Evolutionary conservation across 2,329 filamentous ascomycete genomes (phyloP), one percentile per base, ranked within the genome.

Genomic region (Biscogniauxia sp.): DNA sequence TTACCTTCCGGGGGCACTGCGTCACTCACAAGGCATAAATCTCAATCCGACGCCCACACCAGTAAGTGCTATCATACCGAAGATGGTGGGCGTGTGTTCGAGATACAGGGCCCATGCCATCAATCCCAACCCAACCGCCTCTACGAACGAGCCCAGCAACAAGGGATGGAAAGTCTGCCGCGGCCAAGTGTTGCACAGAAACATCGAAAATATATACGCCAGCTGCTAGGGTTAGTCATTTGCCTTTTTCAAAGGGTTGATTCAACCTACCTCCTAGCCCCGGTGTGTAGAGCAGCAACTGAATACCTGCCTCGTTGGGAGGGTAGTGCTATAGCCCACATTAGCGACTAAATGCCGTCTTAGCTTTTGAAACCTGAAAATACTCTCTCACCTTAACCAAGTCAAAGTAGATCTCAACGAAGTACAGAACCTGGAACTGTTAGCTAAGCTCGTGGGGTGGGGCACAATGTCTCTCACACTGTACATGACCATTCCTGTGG

Each of bases 371-470:
- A 15, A 20, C 7, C 23, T 53, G 51, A 51, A 13, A 17, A 41
- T 17, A 51, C 19, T n/a, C 4, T 23, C 59, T 26, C 61, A 74
- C 75, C 67, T 73, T 72, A 3, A 89, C 87, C 17, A 88, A 74
- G 1, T 84, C 83, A 70, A 90, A 90, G 72, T 89, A 91, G 19
- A 90, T 80, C 17, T 84, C 85, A 65, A 88, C 84, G 66, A 90
- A 91, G 72, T 90, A 91, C 64, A 90, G 84, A 0, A 87, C 83
- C 74, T 75, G 32, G 28, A 56, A 6, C 26, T 45, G 23, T 41
- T 26, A 20, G 56, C 23, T 51, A 60, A 45, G 13, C 81, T 77
- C 70, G 81, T 64, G 80, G 72, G 0, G 75, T 69, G 68, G 53
- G 32, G 26, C 17, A 6, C 15, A 32, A 20, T n/a, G 23, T 2